These are phyloP conservation scores for button mushroom (Agaricus bisporus) DNA, from an alignment of 768 basidiomycete genomes.

Conservation along the genomic window DNA sequence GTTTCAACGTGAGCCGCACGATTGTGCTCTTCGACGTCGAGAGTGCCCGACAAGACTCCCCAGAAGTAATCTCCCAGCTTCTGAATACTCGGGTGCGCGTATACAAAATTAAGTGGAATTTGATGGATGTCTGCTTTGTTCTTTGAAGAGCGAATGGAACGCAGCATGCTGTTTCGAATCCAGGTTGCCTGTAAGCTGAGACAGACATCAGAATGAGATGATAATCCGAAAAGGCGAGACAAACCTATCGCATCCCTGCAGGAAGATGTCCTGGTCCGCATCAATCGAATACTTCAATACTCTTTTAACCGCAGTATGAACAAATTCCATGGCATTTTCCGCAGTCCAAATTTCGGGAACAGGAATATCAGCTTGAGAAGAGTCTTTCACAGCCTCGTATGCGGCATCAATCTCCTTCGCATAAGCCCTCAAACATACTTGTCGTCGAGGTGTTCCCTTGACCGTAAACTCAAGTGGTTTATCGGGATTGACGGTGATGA, in stretches of 20 bases:
- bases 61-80: neutral
- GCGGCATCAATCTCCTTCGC: slow-evolving; percentile 31
- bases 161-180: slow-evolving; percentile 33
- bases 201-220: neutral
- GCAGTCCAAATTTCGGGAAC: slow-evolving; percentile 21
- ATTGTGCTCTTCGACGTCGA: neutral
- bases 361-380: slow-evolving; percentile 20
- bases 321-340: neutral
- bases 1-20: neutral
- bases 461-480: slow-evolving; percentile 28
- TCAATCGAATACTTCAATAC: slow-evolving; percentile 20
- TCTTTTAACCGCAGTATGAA: slow-evolving; percentile 21
- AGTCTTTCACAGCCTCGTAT: slow-evolving; percentile 28
- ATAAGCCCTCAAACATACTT: slow-evolving; percentile 32
- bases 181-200: slow-evolving; percentile 33
- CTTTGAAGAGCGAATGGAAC: slow-evolving; percentile 20
- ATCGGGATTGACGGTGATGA: slow-evolving; percentile 25
- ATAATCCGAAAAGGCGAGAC: neutral
- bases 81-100: slow-evolving; percentile 27
- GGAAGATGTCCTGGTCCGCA: slow-evolving; percentile 33
- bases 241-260: slow-evolving; percentile 34
- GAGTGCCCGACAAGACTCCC: neutral
- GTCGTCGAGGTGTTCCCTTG: slow-evolving; percentile 27
- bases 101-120: slow-evolving; percentile 27
- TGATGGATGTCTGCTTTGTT: slow-evolving; percentile 13